These are phyloP conservation scores for Trichoderma guizhouense DNA, from an alignment of 2,329 filamentous ascomycete genomes.

Conservation along the genomic window DNA sequence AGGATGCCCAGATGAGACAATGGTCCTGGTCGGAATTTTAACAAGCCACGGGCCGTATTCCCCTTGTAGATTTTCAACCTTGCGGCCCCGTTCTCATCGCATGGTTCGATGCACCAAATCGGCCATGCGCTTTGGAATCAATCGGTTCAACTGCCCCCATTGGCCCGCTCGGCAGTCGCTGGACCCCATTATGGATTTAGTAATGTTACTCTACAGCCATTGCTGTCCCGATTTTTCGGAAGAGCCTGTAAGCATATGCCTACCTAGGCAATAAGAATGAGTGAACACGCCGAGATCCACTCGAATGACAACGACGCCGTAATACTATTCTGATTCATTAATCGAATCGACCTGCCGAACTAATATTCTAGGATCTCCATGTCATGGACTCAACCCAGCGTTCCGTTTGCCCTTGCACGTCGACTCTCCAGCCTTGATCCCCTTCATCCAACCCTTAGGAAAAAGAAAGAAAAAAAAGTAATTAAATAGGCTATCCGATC, in stretches of 20 bases:
- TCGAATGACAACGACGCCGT: not conserved
- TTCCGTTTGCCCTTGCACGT: not conserved
- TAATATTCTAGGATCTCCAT: not conserved
- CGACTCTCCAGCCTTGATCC: not conserved
- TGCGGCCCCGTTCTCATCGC: not conserved
- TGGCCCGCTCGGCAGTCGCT: not conserved
- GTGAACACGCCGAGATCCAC: not conserved
- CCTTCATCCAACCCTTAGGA: conserved; percentile 8
- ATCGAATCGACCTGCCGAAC: not conserved
- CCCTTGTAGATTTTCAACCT: not conserved
- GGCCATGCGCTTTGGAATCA: conserved; percentile 6
- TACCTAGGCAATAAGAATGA: not conserved
- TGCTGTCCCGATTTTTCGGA: not conserved
- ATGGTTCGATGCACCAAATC: not conserved
- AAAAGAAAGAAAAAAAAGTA: not conserved
- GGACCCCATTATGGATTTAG: not conserved
- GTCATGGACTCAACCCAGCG: not conserved
- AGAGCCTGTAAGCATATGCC: not conserved
- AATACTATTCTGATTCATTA: not conserved
- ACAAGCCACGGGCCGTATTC: not conserved
- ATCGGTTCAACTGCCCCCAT: not conserved
- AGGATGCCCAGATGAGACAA: not conserved
- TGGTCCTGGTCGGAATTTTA: not conserved
- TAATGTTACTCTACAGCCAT: not conserved
- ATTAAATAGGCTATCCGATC: not conserved